Evolutionary conservation across 257 asterid species (phyloP).

Genomic region (Solanum megistacrolobum): DNA sequence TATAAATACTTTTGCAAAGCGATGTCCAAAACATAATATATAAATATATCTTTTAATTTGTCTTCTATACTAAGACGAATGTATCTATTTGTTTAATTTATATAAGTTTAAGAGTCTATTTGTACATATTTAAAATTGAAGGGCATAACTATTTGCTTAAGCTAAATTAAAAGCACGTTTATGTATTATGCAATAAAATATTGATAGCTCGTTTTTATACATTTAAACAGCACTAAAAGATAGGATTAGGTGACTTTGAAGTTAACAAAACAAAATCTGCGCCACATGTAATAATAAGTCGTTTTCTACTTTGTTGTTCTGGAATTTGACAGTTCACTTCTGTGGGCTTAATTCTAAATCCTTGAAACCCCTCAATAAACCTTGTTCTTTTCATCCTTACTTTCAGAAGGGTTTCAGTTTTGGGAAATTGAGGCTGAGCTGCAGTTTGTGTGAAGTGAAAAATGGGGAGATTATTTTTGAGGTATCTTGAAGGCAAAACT

Average conservation of each 20-base stretch:
- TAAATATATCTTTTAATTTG: too few relatives aligned
- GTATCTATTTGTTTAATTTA: neutral
- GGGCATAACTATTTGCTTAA: neutral
- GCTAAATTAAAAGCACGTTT: neutral
- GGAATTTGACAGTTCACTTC: neutral
- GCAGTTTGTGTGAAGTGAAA: neutral
- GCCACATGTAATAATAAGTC: neutral
- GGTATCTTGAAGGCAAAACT: conserved; percentile 53
- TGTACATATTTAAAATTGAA: neutral
- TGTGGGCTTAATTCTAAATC: neutral
- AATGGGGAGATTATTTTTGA: conserved; percentile 71
- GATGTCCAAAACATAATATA: too few relatives aligned
- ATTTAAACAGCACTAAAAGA: neutral
- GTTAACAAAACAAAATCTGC: neutral
- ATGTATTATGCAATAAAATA: neutral
- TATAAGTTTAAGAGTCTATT: neutral
- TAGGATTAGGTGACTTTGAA: neutral
- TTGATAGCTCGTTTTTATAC: neutral
- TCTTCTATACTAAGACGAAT: neutral
- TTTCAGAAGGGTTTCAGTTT: neutral
- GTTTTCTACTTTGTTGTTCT: neutral
- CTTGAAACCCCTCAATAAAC: neutral
- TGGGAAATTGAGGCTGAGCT: neutral
- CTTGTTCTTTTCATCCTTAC: neutral
- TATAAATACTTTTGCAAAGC: too few relatives aligned